Evolutionary conservation across 1,139 yeast genomes (phyloP).

Genomic region (Yamadazyma taylorii): DNA sequence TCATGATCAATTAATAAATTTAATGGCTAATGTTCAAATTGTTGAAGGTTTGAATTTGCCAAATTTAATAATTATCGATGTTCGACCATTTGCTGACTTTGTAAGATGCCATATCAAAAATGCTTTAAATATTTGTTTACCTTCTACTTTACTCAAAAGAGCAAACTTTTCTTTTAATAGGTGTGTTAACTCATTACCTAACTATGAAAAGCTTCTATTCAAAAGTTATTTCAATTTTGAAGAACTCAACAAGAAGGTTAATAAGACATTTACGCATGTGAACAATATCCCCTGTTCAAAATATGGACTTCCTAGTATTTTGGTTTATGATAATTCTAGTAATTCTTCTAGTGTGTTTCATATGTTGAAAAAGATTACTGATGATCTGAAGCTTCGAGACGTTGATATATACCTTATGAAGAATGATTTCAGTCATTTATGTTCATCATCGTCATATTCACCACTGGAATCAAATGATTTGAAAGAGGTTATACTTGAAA

Average conservation of each 20-base stretch:
- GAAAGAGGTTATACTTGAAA: slow-evolving; percentile 5
- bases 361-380: slow-evolving; percentile 51
- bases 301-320: slow-evolving; percentile 27
- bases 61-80: slow-evolving; percentile 55
- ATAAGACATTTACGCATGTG: slow-evolving; percentile 5
- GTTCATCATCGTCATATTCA: too few species aligned
- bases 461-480: not conserved
- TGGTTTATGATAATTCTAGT: slow-evolving; percentile 32
- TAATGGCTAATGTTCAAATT: slow-evolving; percentile 9
- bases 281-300: slow-evolving; percentile 25
- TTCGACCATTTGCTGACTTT: slow-evolving; percentile 69
- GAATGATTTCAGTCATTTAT: slow-evolving; percentile 11
- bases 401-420: slow-evolving; percentile 14
- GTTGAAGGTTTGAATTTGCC: slow-evolving; percentile 12
- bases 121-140: slow-evolving; percentile 70
- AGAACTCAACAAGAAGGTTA: slow-evolving; percentile 3
- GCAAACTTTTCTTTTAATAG: slow-evolving; percentile 57
- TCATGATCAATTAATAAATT: slow-evolving; percentile 3
- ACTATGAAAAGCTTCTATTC: slow-evolving; percentile 36
- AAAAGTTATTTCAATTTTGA: slow-evolving; percentile 17
- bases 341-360: slow-evolving; percentile 41
- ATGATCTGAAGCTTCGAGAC: slow-evolving; percentile 13
- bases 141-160: slow-evolving; percentile 75
- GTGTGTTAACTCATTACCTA: slow-evolving; percentile 58
- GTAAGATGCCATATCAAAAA: slow-evolving; percentile 49